These are phyloP conservation scores for Pelargonium nanum DNA, from an alignment of 345 rosid species.

Conservation along the genomic window DNA sequence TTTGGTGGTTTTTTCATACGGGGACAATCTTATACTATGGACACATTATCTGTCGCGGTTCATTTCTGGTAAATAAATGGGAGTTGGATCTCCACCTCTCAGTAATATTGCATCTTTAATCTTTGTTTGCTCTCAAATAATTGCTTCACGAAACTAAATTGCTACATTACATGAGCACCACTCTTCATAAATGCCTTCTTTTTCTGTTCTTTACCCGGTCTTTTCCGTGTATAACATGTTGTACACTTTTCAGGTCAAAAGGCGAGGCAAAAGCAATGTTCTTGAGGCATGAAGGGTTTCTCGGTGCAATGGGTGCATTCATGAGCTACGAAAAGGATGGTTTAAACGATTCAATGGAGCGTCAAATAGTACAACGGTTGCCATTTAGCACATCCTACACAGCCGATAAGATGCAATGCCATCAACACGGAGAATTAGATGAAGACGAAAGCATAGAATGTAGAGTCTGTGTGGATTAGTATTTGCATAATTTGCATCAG, in stretches of 20 bases:
- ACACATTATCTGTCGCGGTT: constrained; percentile 72
- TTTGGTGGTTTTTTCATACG: constrained; percentile 77
- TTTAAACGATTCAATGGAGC: constrained; percentile 12
- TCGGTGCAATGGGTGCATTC: constrained; percentile 80
- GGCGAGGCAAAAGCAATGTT: constrained; percentile 89
- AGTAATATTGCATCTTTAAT: neutral
- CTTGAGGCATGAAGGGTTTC: constrained; percentile 74
- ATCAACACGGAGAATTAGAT: constrained; percentile 13
- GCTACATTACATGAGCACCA: neutral
- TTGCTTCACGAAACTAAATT: neutral
- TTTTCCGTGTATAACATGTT: neutral
- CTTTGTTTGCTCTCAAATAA: neutral
- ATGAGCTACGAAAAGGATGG: constrained; percentile 34
- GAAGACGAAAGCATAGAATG: constrained; percentile 28
- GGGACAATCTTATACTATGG: constrained; percentile 69
- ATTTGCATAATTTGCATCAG: neutral
- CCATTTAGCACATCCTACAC: constrained; percentile 8
- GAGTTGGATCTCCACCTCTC: neutral
- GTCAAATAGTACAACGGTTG: constrained; percentile 9
- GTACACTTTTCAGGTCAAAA: constrained; percentile 48
- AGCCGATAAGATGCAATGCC: constrained; percentile 17
- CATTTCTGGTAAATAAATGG: constrained; percentile 45
- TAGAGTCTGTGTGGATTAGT: constrained; percentile 17
- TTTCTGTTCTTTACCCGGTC: neutral
- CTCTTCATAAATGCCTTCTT: neutral